Evolutionary conservation across 768 basidiomycete genomes (phyloP), one percentile per base, ranked within the genome.

Genomic region (Lactarius hatsudake): DNA sequence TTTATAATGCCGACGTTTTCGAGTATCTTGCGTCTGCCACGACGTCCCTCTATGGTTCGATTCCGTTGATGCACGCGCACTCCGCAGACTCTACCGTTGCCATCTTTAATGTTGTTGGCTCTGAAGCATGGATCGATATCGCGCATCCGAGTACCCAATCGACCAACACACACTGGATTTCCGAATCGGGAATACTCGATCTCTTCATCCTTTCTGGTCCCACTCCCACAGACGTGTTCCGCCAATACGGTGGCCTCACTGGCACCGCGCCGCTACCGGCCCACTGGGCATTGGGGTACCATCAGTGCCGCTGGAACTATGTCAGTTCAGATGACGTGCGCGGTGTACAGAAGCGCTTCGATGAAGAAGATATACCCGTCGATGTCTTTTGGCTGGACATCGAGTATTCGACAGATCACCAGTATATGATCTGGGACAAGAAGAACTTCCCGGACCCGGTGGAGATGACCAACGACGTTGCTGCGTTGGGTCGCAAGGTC

Each of bases 231-330:
- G 88, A 91, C 3, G 81, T 98, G 38, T 95, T 98, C 77, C 83
- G 81, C 56, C 94, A 98, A 75, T 98, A 96, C 74, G 83, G 93
- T 0, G 78, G 80, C 23, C 83, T 98, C 62, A 97, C 96, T 0
- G 97, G 97, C 1, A 84, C 90, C 0, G 86, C 92, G 0, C 87
- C 89, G 5, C 81, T 99, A n/a, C 97, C 97, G 0, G 88, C 94
- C 10, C 84, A 91, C 23, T 98, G 93, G 87, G 87, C 93, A 32
- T 81, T 98, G 65, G 97, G 88, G 0, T 96, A 99, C 74, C 97
- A 98, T 77, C 97, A 98, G 75, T 98, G 96, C 76, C 82, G 97
- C 42, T 98, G 97, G 97, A 98, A 99, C 75, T 98, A 99, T 74
- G 83, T 96, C 70, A 92, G 88, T 78, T 88, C 92, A 32, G 87